Percentiles rank a stretch among this genome's conserved stretches.
Conservation (phyloP, 2,329 filamentous ascomycete genomes). For the Gaeumannomyces tritici region DNA sequence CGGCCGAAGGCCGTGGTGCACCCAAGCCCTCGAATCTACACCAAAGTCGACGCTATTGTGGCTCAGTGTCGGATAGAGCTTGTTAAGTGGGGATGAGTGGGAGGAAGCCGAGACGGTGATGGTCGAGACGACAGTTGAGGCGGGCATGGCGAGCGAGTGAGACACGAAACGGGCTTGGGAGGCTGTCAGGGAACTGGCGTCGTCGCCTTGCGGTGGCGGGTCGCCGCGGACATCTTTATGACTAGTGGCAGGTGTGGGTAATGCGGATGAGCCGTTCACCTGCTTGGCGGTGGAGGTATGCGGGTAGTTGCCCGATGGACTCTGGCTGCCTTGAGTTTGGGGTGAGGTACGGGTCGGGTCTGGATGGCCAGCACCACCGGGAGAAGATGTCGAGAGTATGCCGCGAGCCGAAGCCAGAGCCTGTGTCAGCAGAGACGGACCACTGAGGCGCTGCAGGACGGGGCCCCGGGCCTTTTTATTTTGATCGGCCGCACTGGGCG, state of each 20-base stretch:
- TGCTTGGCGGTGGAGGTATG: neutral
- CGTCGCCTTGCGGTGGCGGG: neutral
- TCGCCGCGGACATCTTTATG: slow-evolving; percentile 3
- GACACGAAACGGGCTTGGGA: neutral
- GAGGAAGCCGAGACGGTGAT: neutral
- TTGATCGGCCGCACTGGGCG: slow-evolving; percentile 16
- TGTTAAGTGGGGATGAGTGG: neutral
- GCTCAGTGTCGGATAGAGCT: neutral
- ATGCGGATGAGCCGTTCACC: neutral
- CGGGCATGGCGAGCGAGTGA: slow-evolving; percentile 1
- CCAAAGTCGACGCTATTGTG: neutral
- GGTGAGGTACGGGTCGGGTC: neutral
- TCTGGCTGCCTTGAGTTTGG: slow-evolving; percentile 1
- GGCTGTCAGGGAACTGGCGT: neutral
- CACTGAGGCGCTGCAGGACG: slow-evolving; percentile 32
- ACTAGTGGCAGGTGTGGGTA: too few relatives aligned
- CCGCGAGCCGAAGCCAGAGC: slow-evolving; percentile 50
- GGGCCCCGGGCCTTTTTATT: slow-evolving; percentile 39
- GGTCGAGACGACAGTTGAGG: slow-evolving; percentile 1
- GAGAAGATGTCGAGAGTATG: slow-evolving; percentile 20
- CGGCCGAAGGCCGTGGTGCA: neutral
- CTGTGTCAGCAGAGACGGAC: slow-evolving; percentile 47
- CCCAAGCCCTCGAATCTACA: neutral
- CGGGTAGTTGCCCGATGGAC: neutral
- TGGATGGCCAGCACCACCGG: slow-evolving; percentile 1